phyloP scores from a whole-genome alignment of 345 rosid genomes.

The Brassica napus region Da-Ae NC_063443.1:15553001-15553500 shows the following conservation, averaged over 20 bases:
- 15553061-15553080: conserved; percentile 5
- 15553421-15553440: neutral
- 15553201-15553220: neutral
- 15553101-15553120: conserved; percentile 97
- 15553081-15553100: conserved; percentile 59
- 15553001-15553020: conserved; percentile 96
- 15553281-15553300: conserved; percentile 97
- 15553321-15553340: conserved; percentile 99
- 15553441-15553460: neutral
- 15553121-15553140: conserved; percentile 94
- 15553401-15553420: conserved; percentile 56
- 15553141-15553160: conserved; percentile 93
- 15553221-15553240: neutral
- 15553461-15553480: conserved; percentile 11
- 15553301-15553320: conserved; percentile 94
- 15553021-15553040: conserved; percentile 30
- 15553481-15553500: conserved; percentile 76
- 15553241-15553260: conserved; percentile 4
- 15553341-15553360: conserved; percentile 83
- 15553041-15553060: neutral
- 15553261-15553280: conserved; percentile 39
- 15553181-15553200: conserved; percentile 85
- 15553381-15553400: conserved; percentile 93
- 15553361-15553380: conserved; percentile 96
- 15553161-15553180: conserved; percentile 94